Percentiles rank a stretch among this genome's conserved stretches.
These are phyloP conservation scores for Lagenidium sp. DNA, from an alignment of 352 stramenopile species.

Conservation along the genomic window DNA sequence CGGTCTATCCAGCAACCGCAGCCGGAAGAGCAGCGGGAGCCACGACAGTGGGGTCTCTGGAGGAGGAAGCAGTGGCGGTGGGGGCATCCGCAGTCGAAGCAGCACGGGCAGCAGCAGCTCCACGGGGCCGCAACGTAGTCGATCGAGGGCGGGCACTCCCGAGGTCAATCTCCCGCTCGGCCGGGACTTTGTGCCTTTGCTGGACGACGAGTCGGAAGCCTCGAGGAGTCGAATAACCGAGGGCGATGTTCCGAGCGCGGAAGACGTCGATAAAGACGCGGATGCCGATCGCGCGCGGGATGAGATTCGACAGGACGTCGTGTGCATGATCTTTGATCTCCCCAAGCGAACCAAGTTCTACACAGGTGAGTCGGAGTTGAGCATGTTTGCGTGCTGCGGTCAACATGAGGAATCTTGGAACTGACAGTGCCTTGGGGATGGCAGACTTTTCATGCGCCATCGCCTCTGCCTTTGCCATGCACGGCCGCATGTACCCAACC, in stretches of 20 bases:
- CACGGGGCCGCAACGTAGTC: too few relatives aligned
- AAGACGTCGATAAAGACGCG: constrained; percentile 14
- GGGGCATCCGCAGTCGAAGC: too few relatives aligned
- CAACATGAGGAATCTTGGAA: too few relatives aligned
- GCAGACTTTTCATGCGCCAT: constrained; percentile 81
- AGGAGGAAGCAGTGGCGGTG: too few relatives aligned
- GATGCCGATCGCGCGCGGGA: constrained; percentile 29
- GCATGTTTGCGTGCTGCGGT: too few relatives aligned
- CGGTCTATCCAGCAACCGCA: too few relatives aligned
- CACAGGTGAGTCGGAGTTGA: constrained; percentile 55
- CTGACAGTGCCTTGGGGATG: too few relatives aligned
- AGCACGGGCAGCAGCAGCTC: too few relatives aligned
- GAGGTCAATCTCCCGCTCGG: constrained; percentile 31
- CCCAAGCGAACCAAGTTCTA: constrained; percentile 65
- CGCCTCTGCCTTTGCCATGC: constrained; percentile 69
- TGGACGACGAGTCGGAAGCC: constrained; percentile 12
- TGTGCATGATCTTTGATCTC: constrained; percentile 83
- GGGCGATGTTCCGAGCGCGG: not conserved
- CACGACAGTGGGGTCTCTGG: too few relatives aligned
- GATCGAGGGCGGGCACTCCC: too few relatives aligned
- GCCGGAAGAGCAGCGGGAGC: too few relatives aligned
- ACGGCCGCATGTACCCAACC: constrained; percentile 85
- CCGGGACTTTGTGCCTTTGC: constrained; percentile 35
- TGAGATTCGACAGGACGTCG: constrained; percentile 66
- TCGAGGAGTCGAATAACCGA: too few relatives aligned